These are phyloP conservation scores for Bryum argenteum DNA, from an alignment of 225 moss, liverwort and hornwort species.

Conservation along the genomic window DNA sequence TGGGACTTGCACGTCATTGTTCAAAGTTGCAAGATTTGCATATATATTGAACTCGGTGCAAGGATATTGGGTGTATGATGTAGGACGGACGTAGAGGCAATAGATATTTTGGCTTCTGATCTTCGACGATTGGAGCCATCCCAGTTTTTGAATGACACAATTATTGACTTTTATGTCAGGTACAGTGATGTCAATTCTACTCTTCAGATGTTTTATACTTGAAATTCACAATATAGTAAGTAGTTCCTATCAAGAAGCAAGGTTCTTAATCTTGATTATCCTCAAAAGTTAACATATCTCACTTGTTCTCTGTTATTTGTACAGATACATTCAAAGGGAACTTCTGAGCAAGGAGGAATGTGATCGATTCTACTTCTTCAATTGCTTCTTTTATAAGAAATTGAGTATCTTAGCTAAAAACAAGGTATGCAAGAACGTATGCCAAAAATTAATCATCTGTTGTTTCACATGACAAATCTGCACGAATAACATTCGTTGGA, in stretches of 20 bases:
- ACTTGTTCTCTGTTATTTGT: slow-evolving; percentile 28
- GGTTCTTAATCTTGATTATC: slow-evolving; percentile 4
- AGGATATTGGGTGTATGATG: slow-evolving; percentile 26
- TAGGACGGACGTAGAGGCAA: slow-evolving; percentile 85
- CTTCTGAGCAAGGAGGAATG: slow-evolving; percentile 44
- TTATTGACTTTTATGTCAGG: slow-evolving; percentile 97
- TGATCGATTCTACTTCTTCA: slow-evolving; percentile 78
- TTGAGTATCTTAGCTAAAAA: slow-evolving; percentile 49
- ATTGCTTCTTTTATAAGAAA: slow-evolving; percentile 91
- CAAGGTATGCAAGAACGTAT: slow-evolving; percentile 34
- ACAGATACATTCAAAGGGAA: slow-evolving; percentile 81
- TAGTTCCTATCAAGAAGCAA: background rate
- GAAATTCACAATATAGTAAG: background rate
- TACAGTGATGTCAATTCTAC: slow-evolving; percentile 36
- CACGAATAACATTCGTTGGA: slow-evolving; percentile 4
- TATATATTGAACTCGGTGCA: slow-evolving; percentile 5
- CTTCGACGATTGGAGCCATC: slow-evolving; percentile 63
- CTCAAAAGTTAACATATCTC: background rate
- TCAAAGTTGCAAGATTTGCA: slow-evolving; percentile 6
- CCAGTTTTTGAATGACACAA: slow-evolving; percentile 89
- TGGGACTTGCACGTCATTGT: slow-evolving; percentile 11
- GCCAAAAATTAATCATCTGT: slow-evolving; percentile 4
- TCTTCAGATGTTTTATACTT: slow-evolving; percentile 14
- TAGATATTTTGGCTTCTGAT: slow-evolving; percentile 77
- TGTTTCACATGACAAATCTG: slow-evolving; percentile 17